Conservation (phyloP, 148 eudicot species). For the Beta vulgaris region DNA sequence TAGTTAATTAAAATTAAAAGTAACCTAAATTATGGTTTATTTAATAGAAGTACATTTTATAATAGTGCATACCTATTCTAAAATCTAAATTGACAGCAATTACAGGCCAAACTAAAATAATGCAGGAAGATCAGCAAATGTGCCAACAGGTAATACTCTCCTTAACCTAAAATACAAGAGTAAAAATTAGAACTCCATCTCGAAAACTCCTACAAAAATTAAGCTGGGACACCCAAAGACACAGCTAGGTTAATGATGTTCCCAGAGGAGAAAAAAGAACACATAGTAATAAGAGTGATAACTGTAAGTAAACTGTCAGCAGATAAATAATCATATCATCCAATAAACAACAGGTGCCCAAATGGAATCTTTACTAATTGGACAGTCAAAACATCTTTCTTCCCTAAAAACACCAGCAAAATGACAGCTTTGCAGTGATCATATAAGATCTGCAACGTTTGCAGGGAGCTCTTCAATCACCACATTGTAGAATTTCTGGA, state of each 20-base stretch:
- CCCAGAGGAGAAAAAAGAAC: constrained; percentile 18
- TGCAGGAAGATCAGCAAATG: neutral
- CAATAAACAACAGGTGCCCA: constrained; percentile 23
- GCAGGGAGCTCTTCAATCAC: constrained; percentile 66
- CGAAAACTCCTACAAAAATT: constrained; percentile 31
- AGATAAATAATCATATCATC: constrained; percentile 23
- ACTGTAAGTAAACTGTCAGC: constrained; percentile 13
- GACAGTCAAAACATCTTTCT: constrained; percentile 17
- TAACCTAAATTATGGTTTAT: no score
- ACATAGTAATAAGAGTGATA: constrained; percentile 11
- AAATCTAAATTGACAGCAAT: neutral
- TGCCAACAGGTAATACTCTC: constrained; percentile 4
- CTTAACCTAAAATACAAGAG: neutral
- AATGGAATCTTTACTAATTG: constrained; percentile 21
- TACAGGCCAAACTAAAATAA: neutral
- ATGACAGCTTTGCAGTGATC: constrained; percentile 7
- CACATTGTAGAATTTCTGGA: constrained; percentile 68
- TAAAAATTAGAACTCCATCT: constrained; percentile 17
- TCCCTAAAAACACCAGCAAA: constrained; percentile 11
- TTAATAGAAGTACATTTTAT: no score
- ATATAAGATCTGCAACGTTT: constrained; percentile 66
- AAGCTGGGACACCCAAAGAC: constrained; percentile 27
- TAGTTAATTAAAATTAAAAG: no score
- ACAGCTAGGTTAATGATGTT: constrained; percentile 16
- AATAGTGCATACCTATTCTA: no score